Evolutionary conservation across 768 basidiomycete genomes (phyloP).

Genomic region (Serpula lacrymans): DNA sequence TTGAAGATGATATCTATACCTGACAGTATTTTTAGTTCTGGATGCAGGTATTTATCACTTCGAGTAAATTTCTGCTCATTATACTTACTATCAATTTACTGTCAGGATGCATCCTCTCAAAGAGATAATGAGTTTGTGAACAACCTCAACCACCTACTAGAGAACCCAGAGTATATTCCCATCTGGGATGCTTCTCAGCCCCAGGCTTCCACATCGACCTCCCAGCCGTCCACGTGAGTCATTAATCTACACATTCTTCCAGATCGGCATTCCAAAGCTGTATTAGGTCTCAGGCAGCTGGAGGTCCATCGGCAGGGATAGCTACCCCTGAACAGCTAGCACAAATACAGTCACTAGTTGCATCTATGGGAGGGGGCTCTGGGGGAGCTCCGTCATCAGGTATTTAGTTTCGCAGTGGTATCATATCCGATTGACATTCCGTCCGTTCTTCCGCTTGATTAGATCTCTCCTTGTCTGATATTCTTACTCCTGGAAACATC

Average conservation of each 20-base stretch:
- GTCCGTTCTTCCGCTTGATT: not conserved
- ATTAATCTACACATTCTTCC: not conserved
- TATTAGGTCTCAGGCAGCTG: slow-evolving; percentile 9
- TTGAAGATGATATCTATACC: slow-evolving; percentile 3
- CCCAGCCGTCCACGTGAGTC: slow-evolving; percentile 2
- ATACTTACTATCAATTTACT: slow-evolving; percentile 2
- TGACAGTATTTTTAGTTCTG: slow-evolving; percentile 68
- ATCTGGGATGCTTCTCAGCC: slow-evolving; percentile 52
- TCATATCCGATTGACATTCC: no score
- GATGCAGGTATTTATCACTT: slow-evolving; percentile 61
- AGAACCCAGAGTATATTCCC: slow-evolving; percentile 59
- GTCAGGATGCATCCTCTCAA: slow-evolving; percentile 60
- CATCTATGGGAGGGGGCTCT: slow-evolving; percentile 37
- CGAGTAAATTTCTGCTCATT: not conserved
- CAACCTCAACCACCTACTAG: slow-evolving; percentile 69
- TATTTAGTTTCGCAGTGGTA: no score
- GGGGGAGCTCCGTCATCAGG: slow-evolving; percentile 30
- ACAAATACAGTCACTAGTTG: slow-evolving; percentile 53
- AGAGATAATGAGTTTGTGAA: slow-evolving; percentile 71
- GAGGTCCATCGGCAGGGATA: slow-evolving; percentile 9
- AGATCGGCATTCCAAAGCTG: not conserved
- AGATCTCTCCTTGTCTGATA: slow-evolving; percentile 68
- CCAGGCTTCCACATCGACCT: slow-evolving; percentile 45
- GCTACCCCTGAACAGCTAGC: slow-evolving; percentile 65
- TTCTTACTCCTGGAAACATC: slow-evolving; percentile 73